Evolutionary conservation across 2,329 filamentous ascomycete genomes (phyloP), one percentile per base, ranked within the genome.

Genomic region (Ophiocordyceps robertsii): DNA sequence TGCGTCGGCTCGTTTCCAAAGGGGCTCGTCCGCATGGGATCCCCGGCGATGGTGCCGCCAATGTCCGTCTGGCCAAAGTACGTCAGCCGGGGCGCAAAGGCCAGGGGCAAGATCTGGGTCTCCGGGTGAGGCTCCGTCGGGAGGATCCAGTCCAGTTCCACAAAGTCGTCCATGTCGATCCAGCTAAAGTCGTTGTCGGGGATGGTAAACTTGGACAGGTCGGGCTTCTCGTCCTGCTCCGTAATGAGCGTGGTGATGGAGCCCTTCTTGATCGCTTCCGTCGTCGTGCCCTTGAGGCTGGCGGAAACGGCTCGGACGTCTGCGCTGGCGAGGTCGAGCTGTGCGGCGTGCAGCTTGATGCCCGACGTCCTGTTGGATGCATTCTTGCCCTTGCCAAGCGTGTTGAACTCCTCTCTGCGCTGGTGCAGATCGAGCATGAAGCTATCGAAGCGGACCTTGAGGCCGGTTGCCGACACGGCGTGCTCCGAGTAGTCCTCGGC

Each of bases 81-180:
- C 0, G 92, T 96, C 55, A 98, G 84, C 1, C 92, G 78, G n/a
- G 92, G 93, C 17, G 90, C 86, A 54, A 82, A 96, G 0, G 85
- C 89, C 9, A 98, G 72, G 0, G 93, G 93, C 42, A 98, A 64
- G 38, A 98, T 98, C 60, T 92, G 89, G 1, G 90, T 96, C 51
- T 93, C 83, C 1, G 90, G 89, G 50, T 95, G 93, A 29, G 83
- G 78, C 56, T 94, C 86, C 13, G 86, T 83, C 1, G 90, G 90
- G 21, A 95, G 65, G 42, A 95, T 89, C 90, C 90, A 96, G 58
- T 95, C 93, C 19, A 98, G 68, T 60, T 98, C 92, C 29, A 98
- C 89, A 62, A 98, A 98, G 58, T 98, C 92, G 57, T 98, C 92
- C 88, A 98, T 96, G 56, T 98, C 92, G 48, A 98, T 89, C 92